A percentile compares a stretch with the other conserved stretches of the same genome.
Conservation (phyloP, 2,329 filamentous ascomycete genomes). For the Colletotrichum simmondsii region DNA sequence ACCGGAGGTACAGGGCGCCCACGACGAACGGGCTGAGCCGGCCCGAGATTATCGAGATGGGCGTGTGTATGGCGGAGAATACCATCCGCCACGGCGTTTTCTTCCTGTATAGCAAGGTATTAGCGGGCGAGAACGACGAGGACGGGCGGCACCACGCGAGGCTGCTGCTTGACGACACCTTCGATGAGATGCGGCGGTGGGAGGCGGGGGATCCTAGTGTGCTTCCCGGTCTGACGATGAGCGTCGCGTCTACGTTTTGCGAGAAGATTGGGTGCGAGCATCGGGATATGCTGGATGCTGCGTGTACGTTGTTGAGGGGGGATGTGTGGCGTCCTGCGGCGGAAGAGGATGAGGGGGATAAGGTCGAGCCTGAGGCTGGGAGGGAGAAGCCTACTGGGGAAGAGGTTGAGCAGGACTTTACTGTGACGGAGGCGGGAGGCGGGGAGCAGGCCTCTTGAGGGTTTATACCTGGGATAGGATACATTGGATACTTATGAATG, state of each 20-base stretch:
- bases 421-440: not conserved
- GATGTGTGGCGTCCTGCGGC: constrained; percentile 15
- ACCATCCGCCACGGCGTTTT: constrained; percentile 32
- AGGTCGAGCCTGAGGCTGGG: not conserved
- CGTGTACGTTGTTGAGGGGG: constrained; percentile 22
- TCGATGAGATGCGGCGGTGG: constrained; percentile 32
- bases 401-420: not conserved
- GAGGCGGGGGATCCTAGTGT: constrained; percentile 28
- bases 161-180: constrained; percentile 28
- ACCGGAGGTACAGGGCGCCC: constrained; percentile 17
- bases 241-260: constrained; percentile 8
- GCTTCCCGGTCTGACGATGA: constrained; percentile 34
- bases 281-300: constrained; percentile 13
- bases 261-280: constrained; percentile 22
- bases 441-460: not conserved
- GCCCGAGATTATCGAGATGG: constrained; percentile 31
- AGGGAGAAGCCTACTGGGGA: constrained; percentile 7
- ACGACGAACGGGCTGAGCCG: not conserved
- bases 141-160: constrained; percentile 22
- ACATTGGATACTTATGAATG: constrained; percentile 1
- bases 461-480: not conserved
- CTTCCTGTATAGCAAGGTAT: constrained; percentile 27
- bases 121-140: not conserved
- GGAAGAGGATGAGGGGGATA: not conserved
- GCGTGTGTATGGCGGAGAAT: constrained; percentile 32